Evolutionary conservation across 2,329 filamentous ascomycete species (phyloP), one percentile per base, ranked within the genome.

Genomic region (Cercospora sojina): DNA sequence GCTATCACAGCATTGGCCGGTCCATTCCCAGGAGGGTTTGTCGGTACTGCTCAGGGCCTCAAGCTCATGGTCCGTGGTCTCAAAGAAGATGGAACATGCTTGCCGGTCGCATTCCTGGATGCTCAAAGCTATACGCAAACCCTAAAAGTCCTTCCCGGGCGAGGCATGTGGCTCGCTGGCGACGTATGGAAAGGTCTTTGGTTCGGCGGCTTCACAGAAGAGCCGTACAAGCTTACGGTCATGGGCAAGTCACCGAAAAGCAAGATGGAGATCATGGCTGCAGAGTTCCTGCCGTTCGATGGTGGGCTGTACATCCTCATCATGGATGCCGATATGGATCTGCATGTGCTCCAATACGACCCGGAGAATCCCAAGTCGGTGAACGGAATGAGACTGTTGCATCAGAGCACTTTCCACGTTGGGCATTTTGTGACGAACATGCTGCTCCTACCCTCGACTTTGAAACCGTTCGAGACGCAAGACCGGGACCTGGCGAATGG

Each of bases 31-130:
- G 73, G 74, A 25, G 79, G 95, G 91, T 1, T 92, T 94, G 71
- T 88, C 96, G 84, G 89, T 95, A 68, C 91, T 91, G 93, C 93
- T 0, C 95, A 99, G 76, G 95, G 95, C 0, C 93, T 97, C 75
- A 99, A 99, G 79, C 94, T 93, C 77, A 96, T 99, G 91, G 93
- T 99, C 1, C 86, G 95, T 66, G 95, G 95, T 47, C 84, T 99
- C 3, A 97, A 97, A 77, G 95, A 99, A 78, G 95, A 99, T 76
- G 92, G 93, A 0, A 93, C 91, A 1, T 85, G 98, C 61, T 83
- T 98, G 0, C 95, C 95, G 0, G 94, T 99, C 3, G 95, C 95
- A 0, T 99, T 99, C 76, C 91, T 99, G 84, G 95, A 99, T 75
- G 96, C 97, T 88, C 95, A 92, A 80, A 96, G 91, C 79, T 95